Conservation (phyloP, 768 basidiomycete genomes). For the Calocybe indica region DNA sequence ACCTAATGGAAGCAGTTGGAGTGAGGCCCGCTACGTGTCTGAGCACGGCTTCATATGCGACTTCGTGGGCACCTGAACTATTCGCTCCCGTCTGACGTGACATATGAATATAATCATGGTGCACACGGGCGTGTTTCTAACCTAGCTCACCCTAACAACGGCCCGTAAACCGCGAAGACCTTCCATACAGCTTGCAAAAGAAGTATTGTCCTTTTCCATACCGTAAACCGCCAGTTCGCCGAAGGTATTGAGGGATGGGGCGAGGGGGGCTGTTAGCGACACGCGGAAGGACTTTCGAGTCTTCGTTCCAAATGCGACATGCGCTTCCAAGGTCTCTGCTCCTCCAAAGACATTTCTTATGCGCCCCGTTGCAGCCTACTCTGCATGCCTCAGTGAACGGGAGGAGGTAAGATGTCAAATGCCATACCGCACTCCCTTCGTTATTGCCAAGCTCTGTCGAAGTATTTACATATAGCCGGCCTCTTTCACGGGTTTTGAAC, state of each 20-base stretch:
- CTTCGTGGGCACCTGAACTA: slow-evolving; percentile 55
- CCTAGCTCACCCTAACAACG: slow-evolving; percentile 70
- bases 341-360: slow-evolving; percentile 89
- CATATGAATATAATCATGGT: slow-evolving; percentile 13
- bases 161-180: slow-evolving; percentile 59
- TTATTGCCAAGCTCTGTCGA: slow-evolving; percentile 91
- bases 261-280: slow-evolving; percentile 56
- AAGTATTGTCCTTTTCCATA: slow-evolving; percentile 73
- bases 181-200: slow-evolving; percentile 69
- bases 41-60: slow-evolving; percentile 79
- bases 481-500: slow-evolving; percentile 70
- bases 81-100: slow-evolving; percentile 28
- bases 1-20: slow-evolving; percentile 82
- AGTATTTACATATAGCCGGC: slow-evolving; percentile 72
- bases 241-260: slow-evolving; percentile 53
- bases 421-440: slow-evolving; percentile 86
- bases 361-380: slow-evolving; percentile 70
- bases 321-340: slow-evolving; percentile 82
- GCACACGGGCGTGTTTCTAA: slow-evolving; percentile 25
- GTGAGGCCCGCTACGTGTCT: slow-evolving; percentile 69
- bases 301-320: slow-evolving; percentile 79
- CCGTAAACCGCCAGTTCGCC: slow-evolving; percentile 71
- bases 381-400: slow-evolving; percentile 1
- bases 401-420: background rate
- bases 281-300: slow-evolving; percentile 81